Evolutionary conservation across 768 basidiomycete species (phyloP), one percentile per base, ranked within the genome.

Genomic region (Suillus decipiens): DNA sequence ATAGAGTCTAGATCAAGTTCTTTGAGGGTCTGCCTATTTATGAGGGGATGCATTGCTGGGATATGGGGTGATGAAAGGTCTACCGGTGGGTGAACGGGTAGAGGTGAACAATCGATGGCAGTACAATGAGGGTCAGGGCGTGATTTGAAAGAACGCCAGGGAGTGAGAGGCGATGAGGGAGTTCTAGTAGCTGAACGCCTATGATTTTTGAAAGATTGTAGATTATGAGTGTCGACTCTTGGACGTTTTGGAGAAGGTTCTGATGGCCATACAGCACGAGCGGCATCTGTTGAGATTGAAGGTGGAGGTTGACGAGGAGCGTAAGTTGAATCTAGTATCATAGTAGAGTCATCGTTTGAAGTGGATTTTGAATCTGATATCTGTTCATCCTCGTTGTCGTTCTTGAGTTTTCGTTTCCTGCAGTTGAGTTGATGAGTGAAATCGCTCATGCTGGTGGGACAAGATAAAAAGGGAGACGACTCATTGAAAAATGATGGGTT

Each of bases 1-100:
- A 96, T 95, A 60, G 89, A 86, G 63, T 89, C 85, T 22, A 96
- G 79, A 73, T 97, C 94, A 58, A 97, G 81, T 71, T 95, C 92
- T 70, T 86, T 88, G 68, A 97, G 81, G 1, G 93, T 93, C 50
- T 87, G 85, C 43, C 90, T 83, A 70, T 92, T 95, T 72, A 96
- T 92, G 48, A 89, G 84, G 0, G 95, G 93, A 37, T 82, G 80
- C 48, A 84, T 76, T 41, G 90, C 80, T 8, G 92, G 92, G 64
- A 92, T 84, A 66, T 87, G 84, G 3, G 84, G 80, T 2, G 80
- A 78, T 17, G 73, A 47, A 12, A 79, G 78, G 69, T 82, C 82
- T 60, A 81, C 72, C 51, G 78, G 68, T 1, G 76, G 71, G 37
- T 71, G 66, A 2, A 73, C 66, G 66, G 76, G 19, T 65, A 47